Evolutionary conservation across 345 rosid species (phyloP), one percentile per base, ranked within the genome.

Genomic region (Pistacia atlantica): DNA sequence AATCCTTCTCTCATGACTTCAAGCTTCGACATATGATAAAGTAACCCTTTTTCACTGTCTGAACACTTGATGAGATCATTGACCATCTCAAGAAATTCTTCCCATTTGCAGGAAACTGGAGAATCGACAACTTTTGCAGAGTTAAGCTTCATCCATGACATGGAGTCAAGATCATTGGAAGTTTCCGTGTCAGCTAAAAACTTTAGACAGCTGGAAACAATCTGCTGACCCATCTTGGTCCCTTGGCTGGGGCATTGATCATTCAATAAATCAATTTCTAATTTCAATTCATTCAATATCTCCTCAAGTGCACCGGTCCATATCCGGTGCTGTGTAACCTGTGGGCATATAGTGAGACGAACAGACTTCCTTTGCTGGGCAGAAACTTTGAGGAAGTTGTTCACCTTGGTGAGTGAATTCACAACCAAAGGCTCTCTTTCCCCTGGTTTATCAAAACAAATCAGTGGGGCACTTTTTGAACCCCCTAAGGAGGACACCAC

Each of bases 1-100:
- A 90, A 74, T 48, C 97, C 98, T 90, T 93, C 97, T 86, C 90
- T 93, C 95, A 95, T 95, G 38, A 79, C 89, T 68, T 84, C 81
- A 38, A 93, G 91, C 85, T 91, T 95, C 1, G 74, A 79, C 58
- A 87, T 65, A 42, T 93, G 91, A 79, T 87, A 83, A 28, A 84
- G 79, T 69, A 82, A 65, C 45, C 71, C 74, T 42, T 86, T 85
- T 66, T 90, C 88, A 25, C 61, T 79, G 45, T 76, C 66, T 38
- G 92, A 79, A 70, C 88, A 90, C 76, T 80, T 74, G 72, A 85
- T 85, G 42, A 94, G 87, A 85, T 94, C 91, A 74, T 76, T 78
- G 35, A 88, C 46, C 90, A 94, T 94, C 74, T 92, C 97, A 67
- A 86, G 89, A 77, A 89, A 89, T 83, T 94, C 98, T 75, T 83